Evolutionary conservation across 805 yeast genomes (phyloP).

Genomic region (Pichia rugopelliculosa): DNA sequence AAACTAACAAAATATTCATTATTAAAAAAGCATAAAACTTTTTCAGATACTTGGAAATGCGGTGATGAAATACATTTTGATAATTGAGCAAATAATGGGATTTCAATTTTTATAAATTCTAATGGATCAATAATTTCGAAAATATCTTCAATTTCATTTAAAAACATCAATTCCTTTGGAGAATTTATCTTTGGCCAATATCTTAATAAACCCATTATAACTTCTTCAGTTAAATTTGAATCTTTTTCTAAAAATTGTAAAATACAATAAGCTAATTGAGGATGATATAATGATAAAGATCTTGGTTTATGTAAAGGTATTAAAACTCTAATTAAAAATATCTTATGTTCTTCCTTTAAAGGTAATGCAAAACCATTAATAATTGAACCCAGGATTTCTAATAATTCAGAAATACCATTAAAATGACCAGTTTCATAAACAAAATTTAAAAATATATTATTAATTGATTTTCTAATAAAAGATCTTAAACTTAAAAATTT

Average conservation of each 20-base stretch:
- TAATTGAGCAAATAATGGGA: constrained; percentile 88
- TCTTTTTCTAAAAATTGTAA: constrained; percentile 96
- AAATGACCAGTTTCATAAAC: constrained; percentile 92
- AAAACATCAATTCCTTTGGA: constrained; percentile 92
- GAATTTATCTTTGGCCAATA: constrained; percentile 96
- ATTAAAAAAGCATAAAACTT: constrained; percentile 89
- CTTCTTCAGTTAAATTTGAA: constrained; percentile 87
- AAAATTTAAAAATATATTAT: constrained; percentile 87
- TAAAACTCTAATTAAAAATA: constrained; percentile 76
- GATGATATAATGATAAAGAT: constrained; percentile 84
- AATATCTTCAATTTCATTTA: constrained; percentile 93
- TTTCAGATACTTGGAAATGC: constrained; percentile 96
- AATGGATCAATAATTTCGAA: constrained; percentile 92
- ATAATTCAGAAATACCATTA: constrained; percentile 90
- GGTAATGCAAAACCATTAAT: constrained; percentile 98
- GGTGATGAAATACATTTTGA: constrained; percentile 91
- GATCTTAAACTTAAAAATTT: constrained; percentile 85
- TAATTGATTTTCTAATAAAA: constrained; percentile 84
- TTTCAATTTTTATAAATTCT: constrained; percentile 86
- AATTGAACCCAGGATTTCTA: constrained; percentile 92
- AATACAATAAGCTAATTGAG: constrained; percentile 94
- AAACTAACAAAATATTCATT: constrained; percentile 87
- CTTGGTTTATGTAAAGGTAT: constrained; percentile 91
- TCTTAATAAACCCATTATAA: constrained; percentile 84
- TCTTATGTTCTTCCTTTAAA: constrained; percentile 92